Conservation (phyloP, 768 basidiomycete species). For the Boletales sp. region DNA sequence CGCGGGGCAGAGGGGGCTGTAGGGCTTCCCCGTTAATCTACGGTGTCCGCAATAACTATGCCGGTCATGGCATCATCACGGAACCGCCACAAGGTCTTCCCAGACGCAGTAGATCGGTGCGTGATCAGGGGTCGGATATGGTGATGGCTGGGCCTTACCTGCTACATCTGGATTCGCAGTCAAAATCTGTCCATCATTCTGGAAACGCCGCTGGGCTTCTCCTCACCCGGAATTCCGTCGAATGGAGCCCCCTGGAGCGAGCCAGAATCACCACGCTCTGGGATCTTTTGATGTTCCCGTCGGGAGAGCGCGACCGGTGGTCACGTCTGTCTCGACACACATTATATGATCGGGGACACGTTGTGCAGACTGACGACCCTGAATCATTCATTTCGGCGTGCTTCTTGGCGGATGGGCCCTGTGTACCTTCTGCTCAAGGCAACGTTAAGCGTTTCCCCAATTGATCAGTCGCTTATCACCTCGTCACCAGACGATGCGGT, state of each 20-base stretch:
- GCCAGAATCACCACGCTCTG: background rate
- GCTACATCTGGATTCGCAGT: constrained; percentile 28
- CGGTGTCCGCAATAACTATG: constrained; percentile 18
- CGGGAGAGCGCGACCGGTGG: background rate
- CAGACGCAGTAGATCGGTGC: constrained; percentile 25
- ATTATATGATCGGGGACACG: background rate
- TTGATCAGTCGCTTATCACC: constrained; percentile 5
- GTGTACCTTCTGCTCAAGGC: constrained; percentile 10
- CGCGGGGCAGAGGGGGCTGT: constrained; percentile 8
- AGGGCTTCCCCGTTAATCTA: constrained; percentile 17
- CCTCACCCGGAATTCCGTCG: constrained; percentile 5
- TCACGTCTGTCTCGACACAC: constrained; percentile 4
- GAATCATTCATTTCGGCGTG: constrained; percentile 27
- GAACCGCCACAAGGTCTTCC: constrained; percentile 28
- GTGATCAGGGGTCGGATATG: constrained; percentile 22
- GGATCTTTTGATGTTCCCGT: constrained; percentile 1
- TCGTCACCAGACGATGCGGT: background rate
- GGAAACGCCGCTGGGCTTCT: constrained; percentile 23
- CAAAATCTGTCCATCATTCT: constrained; percentile 16
- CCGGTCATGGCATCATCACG: constrained; percentile 21
- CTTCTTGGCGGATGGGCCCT: constrained; percentile 13
- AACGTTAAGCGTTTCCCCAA: constrained; percentile 10
- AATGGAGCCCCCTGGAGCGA: constrained; percentile 5
- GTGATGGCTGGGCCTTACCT: constrained; percentile 20
- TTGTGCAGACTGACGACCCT: constrained; percentile 16